These are phyloP conservation scores for Citrus sp. DNA, from an alignment of 345 rosid species.

Conservation along the genomic window DNA sequence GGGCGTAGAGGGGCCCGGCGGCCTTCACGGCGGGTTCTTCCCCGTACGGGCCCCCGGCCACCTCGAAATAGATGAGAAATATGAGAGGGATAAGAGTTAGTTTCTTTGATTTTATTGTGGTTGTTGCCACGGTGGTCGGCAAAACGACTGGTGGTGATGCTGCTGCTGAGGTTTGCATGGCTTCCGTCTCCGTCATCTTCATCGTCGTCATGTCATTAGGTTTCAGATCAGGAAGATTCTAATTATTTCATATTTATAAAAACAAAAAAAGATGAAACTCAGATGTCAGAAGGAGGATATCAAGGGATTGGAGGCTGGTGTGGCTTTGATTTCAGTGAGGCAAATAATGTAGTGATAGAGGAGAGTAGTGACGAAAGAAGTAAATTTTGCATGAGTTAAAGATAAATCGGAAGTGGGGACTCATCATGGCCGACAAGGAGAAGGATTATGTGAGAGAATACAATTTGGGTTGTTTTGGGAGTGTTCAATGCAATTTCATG, in stretches of 20 bases:
- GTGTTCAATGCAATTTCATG: too few species aligned
- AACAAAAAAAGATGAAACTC: too few species aligned
- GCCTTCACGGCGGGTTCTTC: conserved; percentile 60
- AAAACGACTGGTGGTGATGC: not conserved
- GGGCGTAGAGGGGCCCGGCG: conserved; percentile 53
- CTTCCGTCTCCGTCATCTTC: not conserved
- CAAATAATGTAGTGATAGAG: too few species aligned
- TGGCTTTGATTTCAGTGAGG: too few species aligned
- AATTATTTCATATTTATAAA: too few species aligned
- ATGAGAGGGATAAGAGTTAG: conserved; percentile 56
- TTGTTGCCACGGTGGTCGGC: not conserved
- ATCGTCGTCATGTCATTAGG: too few species aligned
- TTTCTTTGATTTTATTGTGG: conserved; percentile 27
- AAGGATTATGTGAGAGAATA: not conserved
- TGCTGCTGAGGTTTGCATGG: not conserved
- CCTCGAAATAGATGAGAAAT: conserved; percentile 67
- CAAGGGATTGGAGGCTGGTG: too few species aligned
- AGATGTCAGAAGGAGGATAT: too few species aligned
- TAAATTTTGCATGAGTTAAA: not conserved
- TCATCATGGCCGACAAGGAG: not conserved
- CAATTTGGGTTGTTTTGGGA: not conserved
- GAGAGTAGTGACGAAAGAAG: not conserved
- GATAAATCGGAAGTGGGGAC: not conserved
- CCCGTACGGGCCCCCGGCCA: conserved; percentile 65
- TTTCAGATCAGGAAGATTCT: too few species aligned